Base-by-base conservation (phyloP, 2,329 filamentous ascomycete species). In the Thelonectria rubi region DNA sequence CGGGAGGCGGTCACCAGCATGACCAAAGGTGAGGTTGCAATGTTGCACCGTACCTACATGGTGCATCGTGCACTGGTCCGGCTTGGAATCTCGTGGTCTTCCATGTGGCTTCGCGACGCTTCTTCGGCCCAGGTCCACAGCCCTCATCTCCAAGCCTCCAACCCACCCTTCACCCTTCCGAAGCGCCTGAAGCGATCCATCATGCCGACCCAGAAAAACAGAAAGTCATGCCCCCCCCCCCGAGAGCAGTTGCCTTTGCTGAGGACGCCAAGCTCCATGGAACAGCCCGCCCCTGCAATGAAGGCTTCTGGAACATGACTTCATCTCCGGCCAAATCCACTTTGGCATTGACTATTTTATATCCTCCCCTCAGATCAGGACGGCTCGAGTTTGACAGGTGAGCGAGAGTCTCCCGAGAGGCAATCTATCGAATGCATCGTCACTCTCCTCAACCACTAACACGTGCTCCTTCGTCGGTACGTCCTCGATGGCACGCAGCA, bases 291-390 rank as follows among this genome's bases (percentile, higher is more conserved):
- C 56, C 60, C 60, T 60, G 51, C 46, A 12, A 56, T 57, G 54
- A 69, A 65, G 59, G 60, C 58, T 70, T 71, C 68, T 69, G 60
- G 69, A 69, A 71, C 57, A 65, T 67, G 65, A 62, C 57, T 62
- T 71, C 62, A 69, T 68, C 59, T 68, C 64, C 63, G 62, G 30
- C 58, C 54, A 61, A 54, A 57, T 57, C 54, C 54, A 57, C 54
- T n/a, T 30, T 50, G 46, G n/a, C 10, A 42, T 50, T 50, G 18
- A 48, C 53, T 48, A 17, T 43, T 56, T 30, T 9, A 48, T 49
- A 17, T 21, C 43, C 17, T 18, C 42, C 34, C 26, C n/a, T 42
- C 34, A 20, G 30, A 55, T 42, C 32, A 15, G 53, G 32, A 48
- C 10, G 20, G 12, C 45, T 40, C 21, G 34, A 47, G 18, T 34